Base-by-base conservation (phyloP, 345 rosid species). In the Ailanthus altissimus region DNA sequence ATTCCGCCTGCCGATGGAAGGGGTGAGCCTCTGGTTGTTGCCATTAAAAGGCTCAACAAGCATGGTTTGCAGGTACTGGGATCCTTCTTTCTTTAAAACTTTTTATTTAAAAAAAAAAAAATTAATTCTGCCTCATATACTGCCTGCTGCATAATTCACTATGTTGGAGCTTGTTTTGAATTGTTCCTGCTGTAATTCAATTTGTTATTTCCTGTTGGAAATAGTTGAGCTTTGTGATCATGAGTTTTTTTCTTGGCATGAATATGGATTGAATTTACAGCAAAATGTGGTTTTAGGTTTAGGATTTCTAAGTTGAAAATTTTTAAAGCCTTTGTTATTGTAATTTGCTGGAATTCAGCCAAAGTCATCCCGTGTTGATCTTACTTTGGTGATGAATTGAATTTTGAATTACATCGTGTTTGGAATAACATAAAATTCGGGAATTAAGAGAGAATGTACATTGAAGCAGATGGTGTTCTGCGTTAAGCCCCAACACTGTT, bases 21-120 rank as follows among this genome's bases (percentile, higher is more conserved):
- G 57, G 87, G 86, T 45, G 81, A 82, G 60, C 81, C 86, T 51
- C 38, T 82, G 16, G 77, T 67, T 47, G 97, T 96, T 66, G 99
- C 98, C 82, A 86, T 96, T 15, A 96, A 96, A 83, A 96, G 77
- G 87, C 99, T 96, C 76, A 96, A 92, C 81, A 86, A 61, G 68
- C 86, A 78, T 57, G 90, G 99, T 26, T 79, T 81, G 79, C 99
- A 96, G 99, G 99, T 96, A 82, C 26, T 13, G 2, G 2, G 5
- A 32, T 72, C 56, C 74, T 71, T 11, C 14, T 40, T 45, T 62
- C 18, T 46, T 40, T 59, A 49, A 25, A 11, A 10, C 40, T n/a
- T 38, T 16, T 64, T 15, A 4, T 18, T 60, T 67, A 32, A 32
- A 32, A 32, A 32, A 32, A 32, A 32, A 32, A 32, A 32, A 32